These are phyloP conservation scores for Ziziphus jujuba DNA, from an alignment of 306 rosid genomes.

Conservation along the genomic window DNA sequence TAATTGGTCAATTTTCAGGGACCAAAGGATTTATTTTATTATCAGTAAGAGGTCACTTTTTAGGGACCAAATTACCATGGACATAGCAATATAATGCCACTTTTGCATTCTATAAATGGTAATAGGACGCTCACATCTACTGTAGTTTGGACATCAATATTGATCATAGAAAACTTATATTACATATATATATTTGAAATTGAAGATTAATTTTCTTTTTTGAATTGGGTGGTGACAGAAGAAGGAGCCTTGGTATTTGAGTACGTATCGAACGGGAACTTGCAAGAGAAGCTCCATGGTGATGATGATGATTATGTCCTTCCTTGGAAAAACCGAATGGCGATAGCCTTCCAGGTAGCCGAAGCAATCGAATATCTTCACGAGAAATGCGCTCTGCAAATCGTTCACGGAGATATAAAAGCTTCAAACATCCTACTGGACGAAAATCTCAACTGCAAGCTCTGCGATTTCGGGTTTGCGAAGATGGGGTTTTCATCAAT, in stretches of 20 bases:
- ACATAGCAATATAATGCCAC: too few species aligned
- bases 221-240: slow-evolving; percentile 12
- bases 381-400: slow-evolving; percentile 36
- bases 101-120: too few species aligned
- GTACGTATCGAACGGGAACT: slow-evolving; percentile 38
- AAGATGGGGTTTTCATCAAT: slow-evolving; percentile 51
- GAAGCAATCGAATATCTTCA: slow-evolving; percentile 45
- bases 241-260: slow-evolving; percentile 48
- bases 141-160: too few species aligned
- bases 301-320: slow-evolving; percentile 1
- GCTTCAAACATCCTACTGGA: slow-evolving; percentile 48
- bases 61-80: too few species aligned
- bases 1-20: too few species aligned
- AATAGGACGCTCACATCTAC: too few species aligned
- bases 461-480: slow-evolving; percentile 56
- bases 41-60: too few species aligned
- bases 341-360: slow-evolving; percentile 41
- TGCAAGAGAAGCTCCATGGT: slow-evolving; percentile 48
- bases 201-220: neutral
- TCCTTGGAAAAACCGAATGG: slow-evolving; percentile 43
- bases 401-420: slow-evolving; percentile 53
- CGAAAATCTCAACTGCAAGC: slow-evolving; percentile 33
- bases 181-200: neutral
- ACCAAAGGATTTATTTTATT: too few species aligned
- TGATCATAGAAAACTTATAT: too few species aligned